Conservation (phyloP, 345 rosid species). For the Toxicodendron radicans region DNA sequence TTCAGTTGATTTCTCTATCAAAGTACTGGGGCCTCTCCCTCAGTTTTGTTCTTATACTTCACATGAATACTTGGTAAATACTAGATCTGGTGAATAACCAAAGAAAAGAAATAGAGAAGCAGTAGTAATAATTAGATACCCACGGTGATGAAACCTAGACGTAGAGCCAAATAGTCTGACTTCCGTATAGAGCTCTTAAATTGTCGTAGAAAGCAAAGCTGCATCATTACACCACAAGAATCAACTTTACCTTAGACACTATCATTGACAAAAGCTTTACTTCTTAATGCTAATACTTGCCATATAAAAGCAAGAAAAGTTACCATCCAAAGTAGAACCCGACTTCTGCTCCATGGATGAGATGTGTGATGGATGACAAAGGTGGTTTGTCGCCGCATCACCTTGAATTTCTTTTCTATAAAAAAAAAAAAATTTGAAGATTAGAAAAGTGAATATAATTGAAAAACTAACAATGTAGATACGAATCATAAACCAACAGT, state of each 20-base stretch:
- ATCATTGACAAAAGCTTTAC: background rate
- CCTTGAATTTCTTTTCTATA: conserved; percentile 63
- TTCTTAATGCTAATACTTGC: background rate
- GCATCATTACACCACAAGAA: conserved; percentile 23
- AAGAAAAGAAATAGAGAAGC: background rate
- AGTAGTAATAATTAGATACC: conserved; percentile 31
- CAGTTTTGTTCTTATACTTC: background rate
- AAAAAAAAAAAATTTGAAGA: conserved; percentile 17
- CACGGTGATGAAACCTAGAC: conserved; percentile 82
- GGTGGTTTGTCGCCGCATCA: conserved; percentile 76
- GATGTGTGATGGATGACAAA: conserved; percentile 88
- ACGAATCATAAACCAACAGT: background rate
- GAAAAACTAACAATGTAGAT: background rate
- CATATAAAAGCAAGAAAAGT: conserved; percentile 21
- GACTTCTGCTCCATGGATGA: conserved; percentile 95
- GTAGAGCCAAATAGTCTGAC: conserved; percentile 88
- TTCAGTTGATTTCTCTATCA: background rate
- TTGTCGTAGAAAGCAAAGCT: conserved; percentile 90
- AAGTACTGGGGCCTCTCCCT: background rate
- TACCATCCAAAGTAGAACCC: conserved; percentile 92
- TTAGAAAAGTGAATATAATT: background rate
- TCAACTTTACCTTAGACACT: conserved; percentile 2
- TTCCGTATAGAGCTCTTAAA: conserved; percentile 72
- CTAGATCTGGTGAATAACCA: background rate
- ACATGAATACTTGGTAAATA: background rate